Base-by-base conservation (phyloP, 305 asterid genomes). In the Ilex paraguariensis region DNA sequence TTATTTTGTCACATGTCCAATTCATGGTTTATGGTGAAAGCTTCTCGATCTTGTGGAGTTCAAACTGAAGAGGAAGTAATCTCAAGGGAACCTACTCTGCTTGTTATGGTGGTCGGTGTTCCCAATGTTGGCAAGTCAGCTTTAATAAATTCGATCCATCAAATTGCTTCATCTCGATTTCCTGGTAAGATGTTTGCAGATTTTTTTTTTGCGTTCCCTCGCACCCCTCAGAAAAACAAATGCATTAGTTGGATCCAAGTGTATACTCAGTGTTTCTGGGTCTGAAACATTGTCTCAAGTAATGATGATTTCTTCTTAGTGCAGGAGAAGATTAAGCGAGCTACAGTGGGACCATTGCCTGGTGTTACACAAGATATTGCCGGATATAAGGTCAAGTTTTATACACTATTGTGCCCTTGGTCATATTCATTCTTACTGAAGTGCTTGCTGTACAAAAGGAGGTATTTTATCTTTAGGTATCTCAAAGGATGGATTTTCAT, bases 291-390 rank as follows among this genome's bases (percentile, higher is more conserved):
- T 66, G 33, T 32, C 13, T 55, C 17, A 13, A 57, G 66, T 60
- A 60, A 71, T 73, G 71, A 82, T 63, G 15, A 42, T 64, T 69
- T 62, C 59, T 68, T 79, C 84, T 79, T 87, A 89, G 98, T 68
- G 87, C 98, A 92, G 95, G 88, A 69, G 78, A 89, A 82, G 81
- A 89, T 59, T 62, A 92, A 92, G 78, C 84, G 85, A 72, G 98
- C 97, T 67, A 84, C 90, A 15, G 97, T 92, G 61, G 98, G 98
- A 30, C 97, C 97, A 62, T 73, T 92, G 66, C 98, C 98, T 63
- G 98, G 98, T 72, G 98, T 92, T 66, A 89, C 98, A 66, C 97
- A 89, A 79, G 98, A 92, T 81, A 92, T 92, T 84, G 97, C 97
- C 61, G 98, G 98, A 78, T 92, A 76, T 75, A 87, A 92, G 97